Base-by-base conservation (phyloP, 2,329 filamentous ascomycete species). In the Pseudogymnoascus sp. region DNA sequence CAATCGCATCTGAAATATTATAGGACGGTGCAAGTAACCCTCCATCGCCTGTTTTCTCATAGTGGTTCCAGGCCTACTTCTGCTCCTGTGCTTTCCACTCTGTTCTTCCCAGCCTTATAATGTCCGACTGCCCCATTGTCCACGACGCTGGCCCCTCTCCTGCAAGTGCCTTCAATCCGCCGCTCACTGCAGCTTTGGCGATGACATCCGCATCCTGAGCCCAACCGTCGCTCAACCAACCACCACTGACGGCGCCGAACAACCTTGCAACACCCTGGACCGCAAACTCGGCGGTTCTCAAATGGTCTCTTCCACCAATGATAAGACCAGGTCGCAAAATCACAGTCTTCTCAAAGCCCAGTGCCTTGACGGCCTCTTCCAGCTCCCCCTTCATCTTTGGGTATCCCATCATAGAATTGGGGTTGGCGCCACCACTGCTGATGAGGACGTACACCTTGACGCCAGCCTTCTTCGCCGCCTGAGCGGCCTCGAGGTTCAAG, bases 331-430 rank as follows among this genome's bases (percentile, higher is more conserved):
- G 92, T 47, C 85, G 74, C 21, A 87, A 58, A 60, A 97, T 87
- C 61, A 96, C 82, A 4, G 86, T 87, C 66, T 89, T 84, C 58
- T 92, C 88, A 70, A 96, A 96, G 4, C 78, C 86, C 3, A 93
- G 75, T 41, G 76, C 82, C 71, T 84, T 83, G 63, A 96, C 81
- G 13, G 84, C 79, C 35, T 95, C 88, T 73, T 97, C 93, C 40
- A 96, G 84, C 68, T 94, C 89, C 24, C 84, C 85, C 79, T 97
- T 97, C 90, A 97, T 94, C 73, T 79, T 79, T 1, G 74, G 26
- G 63, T 88, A 89, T 0, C 77, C 73, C 5, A 87, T 71, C 1
- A 68, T 78, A 66, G 76, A 84, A 64, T 75, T 81, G 75, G 69
- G 78, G 75, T 71, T 83, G n/a, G 77, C 78, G 59, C 74, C 74